Percentiles rank a stretch among this genome's conserved stretches.
phyloP scores from a whole-genome alignment of 306 rosid species.

The Glycine soja region DNA sequence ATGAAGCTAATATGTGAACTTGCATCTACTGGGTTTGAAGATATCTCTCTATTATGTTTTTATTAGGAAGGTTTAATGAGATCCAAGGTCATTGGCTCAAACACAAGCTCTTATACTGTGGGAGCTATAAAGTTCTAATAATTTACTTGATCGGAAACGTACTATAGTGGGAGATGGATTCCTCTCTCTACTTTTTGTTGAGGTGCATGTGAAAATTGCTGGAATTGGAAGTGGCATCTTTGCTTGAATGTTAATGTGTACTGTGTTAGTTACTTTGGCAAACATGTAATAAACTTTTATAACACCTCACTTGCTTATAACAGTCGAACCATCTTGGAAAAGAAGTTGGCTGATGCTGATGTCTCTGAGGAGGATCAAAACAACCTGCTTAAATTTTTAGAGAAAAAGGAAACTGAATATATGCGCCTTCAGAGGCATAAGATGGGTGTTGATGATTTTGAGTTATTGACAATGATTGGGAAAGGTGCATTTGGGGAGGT shows the following conservation, averaged over 20 bases:
- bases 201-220: slow-evolving; percentile 37
- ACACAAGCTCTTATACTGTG: slow-evolving; percentile 10
- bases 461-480: slow-evolving; percentile 94
- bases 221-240: slow-evolving; percentile 33
- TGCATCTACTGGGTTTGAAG: slow-evolving; percentile 11
- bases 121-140: slow-evolving; percentile 8
- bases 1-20: neutral
- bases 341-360: slow-evolving; percentile 98
- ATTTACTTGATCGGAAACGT: neutral
- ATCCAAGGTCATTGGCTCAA: slow-evolving; percentile 12
- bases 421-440: slow-evolving; percentile 99
- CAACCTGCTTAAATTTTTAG: slow-evolving; percentile 87
- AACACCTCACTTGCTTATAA: slow-evolving; percentile 30
- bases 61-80: slow-evolving; percentile 15
- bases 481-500: slow-evolving; percentile 99
- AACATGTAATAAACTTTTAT: slow-evolving; percentile 19
- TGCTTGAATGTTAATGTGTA: slow-evolving; percentile 38
- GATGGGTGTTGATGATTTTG: slow-evolving; percentile 96
- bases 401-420: slow-evolving; percentile 98
- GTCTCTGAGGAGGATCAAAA: slow-evolving; percentile 98
- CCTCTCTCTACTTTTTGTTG: slow-evolving; percentile 25
- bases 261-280: slow-evolving; percentile 23
- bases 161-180: slow-evolving; percentile 10
- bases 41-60: neutral
- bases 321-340: slow-evolving; percentile 86